Conservation (phyloP, 108 stramenopile species). For the Licmophora abbreviata region DNA sequence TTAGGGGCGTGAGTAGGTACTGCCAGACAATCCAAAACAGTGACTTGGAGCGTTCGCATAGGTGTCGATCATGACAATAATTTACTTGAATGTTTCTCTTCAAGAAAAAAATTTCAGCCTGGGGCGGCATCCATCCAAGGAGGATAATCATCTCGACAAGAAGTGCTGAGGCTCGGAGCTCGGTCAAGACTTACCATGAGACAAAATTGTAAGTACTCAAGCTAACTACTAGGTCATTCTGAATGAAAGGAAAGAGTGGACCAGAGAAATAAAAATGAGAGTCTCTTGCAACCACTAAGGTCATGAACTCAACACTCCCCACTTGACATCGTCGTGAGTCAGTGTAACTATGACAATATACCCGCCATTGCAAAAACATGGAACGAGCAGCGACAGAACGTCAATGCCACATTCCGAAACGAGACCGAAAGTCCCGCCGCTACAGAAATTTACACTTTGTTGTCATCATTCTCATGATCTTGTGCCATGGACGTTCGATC, state of each 20-base stretch:
- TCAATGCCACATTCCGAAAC: too few relatives aligned
- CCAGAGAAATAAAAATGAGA: neutral
- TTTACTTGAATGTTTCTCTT: constrained; percentile 72
- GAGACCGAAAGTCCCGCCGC: neutral
- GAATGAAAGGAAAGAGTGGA: neutral
- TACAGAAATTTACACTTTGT: neutral
- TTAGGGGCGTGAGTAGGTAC: too few relatives aligned
- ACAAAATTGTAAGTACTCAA: too few relatives aligned
- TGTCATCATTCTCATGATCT: constrained; percentile 29
- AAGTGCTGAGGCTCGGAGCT: too few relatives aligned
- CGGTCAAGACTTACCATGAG: too few relatives aligned
- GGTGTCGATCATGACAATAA: constrained; percentile 52
- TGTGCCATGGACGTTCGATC: constrained; percentile 34
- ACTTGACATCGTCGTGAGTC: constrained; percentile 18
- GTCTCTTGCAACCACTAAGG: neutral
- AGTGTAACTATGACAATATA: constrained; percentile 54
- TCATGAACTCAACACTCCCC: neutral
- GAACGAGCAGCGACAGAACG: too few relatives aligned
- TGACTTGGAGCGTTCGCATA: too few relatives aligned
- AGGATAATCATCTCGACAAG: constrained; percentile 38
- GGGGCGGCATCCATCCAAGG: constrained; percentile 70
- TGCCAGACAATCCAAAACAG: too few relatives aligned
- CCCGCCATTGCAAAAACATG: constrained; percentile 24
- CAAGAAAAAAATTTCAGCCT: constrained; percentile 51
- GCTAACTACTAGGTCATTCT: too few relatives aligned